Base-by-base conservation (phyloP, 2,329 filamentous ascomycete genomes). In the Penicillium griseofulvum region DNA sequence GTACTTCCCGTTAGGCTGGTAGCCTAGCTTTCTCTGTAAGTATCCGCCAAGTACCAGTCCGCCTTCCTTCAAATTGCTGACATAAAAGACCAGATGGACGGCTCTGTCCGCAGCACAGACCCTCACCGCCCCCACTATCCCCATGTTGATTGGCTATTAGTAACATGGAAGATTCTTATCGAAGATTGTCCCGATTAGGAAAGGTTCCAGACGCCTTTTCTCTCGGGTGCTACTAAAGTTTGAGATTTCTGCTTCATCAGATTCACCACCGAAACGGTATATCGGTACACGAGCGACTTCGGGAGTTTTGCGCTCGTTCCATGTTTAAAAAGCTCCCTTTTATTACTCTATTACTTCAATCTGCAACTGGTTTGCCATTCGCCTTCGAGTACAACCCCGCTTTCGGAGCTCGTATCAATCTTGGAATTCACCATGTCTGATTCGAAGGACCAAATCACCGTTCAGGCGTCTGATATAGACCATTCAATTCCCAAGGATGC, bases 231-330 rank as follows among this genome's bases (percentile, higher is more conserved):
- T 24, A 16, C 14, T 8, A 16, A 34, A 14, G 31, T 45, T 19
- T 39, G 26, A 54, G 47, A 51, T 29, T 54, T 34, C 41, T 54
- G 49, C 52, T 34, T 49, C 54, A 38, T 49, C 39, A 38, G 36
- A 54, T 24, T 53, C 49, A 24, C 26, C 48, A 24, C 29, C 19
- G n/a, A 24, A 24, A 34, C 48, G 39, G 47, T 62, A 58, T 59
- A 50, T 56, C 62, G 55, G 41, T 45, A 60, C 57, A 71, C 75
- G 78, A 79, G 79, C 80, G 80, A 83, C 80, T 82, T 82, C 73
- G 76, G 69, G 77, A 78, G 80, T 79, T 82, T 83, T 82, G 80
- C 80, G 80, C 77, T 81, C 77, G 76, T 76, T 72, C 60, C 60
- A 67, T 57, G 55, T 57, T 48, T 52, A 71, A 67, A 82, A 82